These are phyloP conservation scores for Mycena maculata DNA, from an alignment of 768 basidiomycete genomes.

Conservation along the genomic window DNA sequence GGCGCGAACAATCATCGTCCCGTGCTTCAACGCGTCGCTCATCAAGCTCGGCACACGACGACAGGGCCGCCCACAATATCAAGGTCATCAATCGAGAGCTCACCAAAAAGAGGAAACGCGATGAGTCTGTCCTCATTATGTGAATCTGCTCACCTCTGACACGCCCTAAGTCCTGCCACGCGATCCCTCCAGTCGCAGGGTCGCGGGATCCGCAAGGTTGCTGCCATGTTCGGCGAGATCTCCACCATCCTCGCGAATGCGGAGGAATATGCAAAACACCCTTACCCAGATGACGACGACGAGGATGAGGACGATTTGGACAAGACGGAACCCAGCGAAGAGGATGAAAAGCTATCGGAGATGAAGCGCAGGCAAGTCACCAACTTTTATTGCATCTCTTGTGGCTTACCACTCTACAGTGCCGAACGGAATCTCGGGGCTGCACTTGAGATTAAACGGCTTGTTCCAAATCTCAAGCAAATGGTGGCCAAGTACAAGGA, in stretches of 20 bases:
- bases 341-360: background rate
- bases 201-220: constrained; percentile 10
- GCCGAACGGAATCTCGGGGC: too few species aligned
- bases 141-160: background rate
- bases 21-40: too few species aligned
- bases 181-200: background rate
- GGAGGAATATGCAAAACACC: background rate
- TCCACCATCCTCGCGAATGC: constrained; percentile 6
- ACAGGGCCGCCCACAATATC: background rate
- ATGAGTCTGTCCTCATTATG: background rate
- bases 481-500: too few species aligned
- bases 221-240: constrained; percentile 18
- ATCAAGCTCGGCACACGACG: background rate
- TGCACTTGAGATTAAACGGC: too few species aligned
- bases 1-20: too few species aligned
- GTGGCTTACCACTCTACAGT: too few species aligned
- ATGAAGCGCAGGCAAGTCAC: constrained; percentile 22
- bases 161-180: background rate
- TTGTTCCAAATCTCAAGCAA: too few species aligned
- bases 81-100: background rate
- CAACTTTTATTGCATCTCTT: background rate
- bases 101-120: background rate
- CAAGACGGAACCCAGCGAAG: background rate
- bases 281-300: constrained; percentile 4
- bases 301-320: background rate